Conservation (phyloP, 2,329 filamentous ascomycete genomes). For the Sporothrix phasma region DNA sequence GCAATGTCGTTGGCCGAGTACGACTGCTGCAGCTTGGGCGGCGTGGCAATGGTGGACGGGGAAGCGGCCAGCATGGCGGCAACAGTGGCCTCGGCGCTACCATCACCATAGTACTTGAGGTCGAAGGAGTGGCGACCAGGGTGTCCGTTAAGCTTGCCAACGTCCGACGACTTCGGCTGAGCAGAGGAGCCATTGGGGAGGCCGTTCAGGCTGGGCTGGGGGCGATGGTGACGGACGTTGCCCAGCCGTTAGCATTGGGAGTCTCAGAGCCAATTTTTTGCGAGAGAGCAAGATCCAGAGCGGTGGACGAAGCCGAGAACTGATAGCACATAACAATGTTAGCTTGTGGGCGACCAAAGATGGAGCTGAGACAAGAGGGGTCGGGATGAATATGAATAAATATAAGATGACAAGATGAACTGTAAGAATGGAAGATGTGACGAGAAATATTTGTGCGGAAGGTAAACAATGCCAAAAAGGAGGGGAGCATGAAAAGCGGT, state of each 20-base stretch:
- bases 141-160: slow-evolving; percentile 38
- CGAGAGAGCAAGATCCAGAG: slow-evolving; percentile 67
- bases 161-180: slow-evolving; percentile 34
- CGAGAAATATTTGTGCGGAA: background rate
- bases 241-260: slow-evolving; percentile 43
- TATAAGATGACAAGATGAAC: background rate
- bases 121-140: slow-evolving; percentile 51
- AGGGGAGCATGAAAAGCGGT: background rate
- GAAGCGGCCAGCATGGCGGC: slow-evolving; percentile 37
- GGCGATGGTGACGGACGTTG: slow-evolving; percentile 57
- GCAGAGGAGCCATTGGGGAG: slow-evolving; percentile 30
- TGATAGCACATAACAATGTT: slow-evolving; percentile 26
- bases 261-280: slow-evolving; percentile 54
- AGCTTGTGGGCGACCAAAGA: background rate
- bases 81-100: slow-evolving; percentile 32
- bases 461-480: background rate
- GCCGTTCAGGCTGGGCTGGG: slow-evolving; percentile 48
- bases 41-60: slow-evolving; percentile 46
- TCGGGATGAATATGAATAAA: background rate
- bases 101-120: slow-evolving; percentile 42
- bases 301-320: slow-evolving; percentile 71
- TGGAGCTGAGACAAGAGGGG: background rate
- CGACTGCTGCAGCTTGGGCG: slow-evolving; percentile 72
- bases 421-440: background rate
- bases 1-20: slow-evolving; percentile 86